phyloP scores from a whole-genome alignment of 257 asterid species.

The Solanum medicagineum region DNA sequence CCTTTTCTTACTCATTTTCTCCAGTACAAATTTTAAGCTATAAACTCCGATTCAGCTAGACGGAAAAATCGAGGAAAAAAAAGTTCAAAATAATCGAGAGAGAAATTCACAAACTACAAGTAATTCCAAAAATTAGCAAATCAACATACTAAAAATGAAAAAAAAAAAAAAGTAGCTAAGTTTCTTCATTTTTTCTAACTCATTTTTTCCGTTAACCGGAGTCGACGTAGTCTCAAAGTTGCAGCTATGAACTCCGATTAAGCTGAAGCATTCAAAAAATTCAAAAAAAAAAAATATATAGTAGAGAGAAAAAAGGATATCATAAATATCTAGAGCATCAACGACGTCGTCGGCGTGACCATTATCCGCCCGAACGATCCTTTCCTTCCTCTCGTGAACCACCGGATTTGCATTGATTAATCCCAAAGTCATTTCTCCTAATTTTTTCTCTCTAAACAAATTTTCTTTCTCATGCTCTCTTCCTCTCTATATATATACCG shows the following conservation, averaged over 20 bases:
- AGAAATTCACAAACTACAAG: not conserved
- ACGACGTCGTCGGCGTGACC: constrained; percentile 24
- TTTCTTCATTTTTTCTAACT: not conserved
- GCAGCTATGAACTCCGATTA: not conserved
- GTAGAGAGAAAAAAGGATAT: constrained; percentile 41
- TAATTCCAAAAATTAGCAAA: not conserved
- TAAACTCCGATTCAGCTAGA: not conserved
- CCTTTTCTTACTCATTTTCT: not conserved
- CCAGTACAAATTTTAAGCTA: not conserved
- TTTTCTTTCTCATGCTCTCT: not conserved
- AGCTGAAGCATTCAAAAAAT: not conserved
- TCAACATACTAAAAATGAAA: not conserved
- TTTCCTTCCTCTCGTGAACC: constrained; percentile 79
- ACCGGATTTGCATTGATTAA: constrained; percentile 91
- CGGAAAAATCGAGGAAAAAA: not conserved
- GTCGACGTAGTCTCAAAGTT: not conserved
- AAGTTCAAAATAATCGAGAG: not conserved
- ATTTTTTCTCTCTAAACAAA: not conserved
- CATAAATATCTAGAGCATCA: constrained; percentile 89
- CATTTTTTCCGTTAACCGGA: no score
- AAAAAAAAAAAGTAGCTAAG: not conserved
- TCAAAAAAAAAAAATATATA: not conserved
- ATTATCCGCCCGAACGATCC: constrained; percentile 44
- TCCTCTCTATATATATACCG: not conserved
- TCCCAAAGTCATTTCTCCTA: constrained; percentile 62